Base-by-base conservation (phyloP, 192 early-diverging fungal species). In the Podila clonocystis region DNA sequence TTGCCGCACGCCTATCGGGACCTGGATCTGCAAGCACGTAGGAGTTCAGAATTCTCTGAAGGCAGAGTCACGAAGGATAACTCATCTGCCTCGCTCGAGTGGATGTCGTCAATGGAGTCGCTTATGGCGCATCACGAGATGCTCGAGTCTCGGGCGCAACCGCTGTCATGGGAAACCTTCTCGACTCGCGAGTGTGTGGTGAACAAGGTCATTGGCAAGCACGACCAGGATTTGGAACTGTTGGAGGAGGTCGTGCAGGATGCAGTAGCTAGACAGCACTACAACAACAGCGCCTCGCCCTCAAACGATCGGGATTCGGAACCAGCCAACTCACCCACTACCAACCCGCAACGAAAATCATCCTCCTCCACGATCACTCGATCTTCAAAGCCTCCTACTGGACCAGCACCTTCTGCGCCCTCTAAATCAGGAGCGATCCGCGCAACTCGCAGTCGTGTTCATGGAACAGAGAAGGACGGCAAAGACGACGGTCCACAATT, bases 141-240 rank as follows among this genome's bases (percentile, higher is more conserved):
- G 52, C 45, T 41, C 22, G 75, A 78, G 9, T 17, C 48, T 24
- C 59, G 34, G 12, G 57, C 62, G 9, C 26, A 67, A 9, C 77
- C 77, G 22, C 67, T 80, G 3, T 68, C 70, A 5, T 80, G 77
- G 77, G 65, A 80, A 33, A 80, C 67, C 34, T 80, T 80, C 49
- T 49, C 71, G 13, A 73, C 60, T 29, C 65, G 77, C 7, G 71
- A 80, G n/a, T 80, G 77, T 33, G 65, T 63, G 30, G 62, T 80
- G 30, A 80, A 80, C 67, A 80, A 64, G 49, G 71, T 80, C 20
- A 58, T 73, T 22, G 77, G 77, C 1, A 72, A 68, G 9, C 70
- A 73, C 26, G 70, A 68, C 30, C 49, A 38, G 20, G 77, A 80
- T 11, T 62, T 80, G 62, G 70, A 64, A 9, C 52, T 63, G 1